Base-by-base conservation (phyloP, 2,329 filamentous ascomycete species). In the Nothophoma quercina region DNA sequence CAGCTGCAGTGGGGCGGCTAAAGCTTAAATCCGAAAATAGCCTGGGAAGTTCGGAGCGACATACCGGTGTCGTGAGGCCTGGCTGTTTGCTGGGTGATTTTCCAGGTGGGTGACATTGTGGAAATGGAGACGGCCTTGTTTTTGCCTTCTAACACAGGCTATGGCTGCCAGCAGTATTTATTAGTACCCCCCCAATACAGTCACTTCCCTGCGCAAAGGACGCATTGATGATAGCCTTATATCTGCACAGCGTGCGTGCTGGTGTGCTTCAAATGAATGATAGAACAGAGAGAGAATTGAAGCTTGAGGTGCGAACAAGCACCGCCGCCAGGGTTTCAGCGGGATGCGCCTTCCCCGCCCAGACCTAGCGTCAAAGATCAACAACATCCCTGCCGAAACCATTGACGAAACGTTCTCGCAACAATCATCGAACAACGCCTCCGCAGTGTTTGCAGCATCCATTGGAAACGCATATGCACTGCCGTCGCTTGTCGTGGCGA, bases 341-440 rank as follows among this genome's bases (percentile, higher is more conserved):
- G 21, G 23, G 33, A 25, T 15, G 26, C 51, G 44, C 51, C 39
- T 55, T 56, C 41, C 60, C 55, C 9, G n/a, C 32, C 36, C 10
- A 23, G 38, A 43, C 16, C 54, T 61, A 55, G 54, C 34, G 34
- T 15, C 16, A 28, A 34, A n/a, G 43, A 36, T 29, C 21, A 26
- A 13, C 48, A 29, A 12, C 39, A 45, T 35, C 43, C 42, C 35
- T 47, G 51, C 43, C 34, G 49, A 52, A 52, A 47, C 49, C 9
- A 32, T 16, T 46, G 51, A 34, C 54, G 56, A 60, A 60, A 60
- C 56, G 33, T 26, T 43, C 39, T 53, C 52, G 49, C 60, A 57
- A 64, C 62, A 43, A 54, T 55, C 33, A 38, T 63, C 56, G 48
- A 64, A 64, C 60, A 62, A 25, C 36, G 32, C 36, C 38, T 60